These are phyloP conservation scores for Saccharomyces pastorianus DNA, from an alignment of 1,139 yeast genomes.

Conservation along the genomic window DNA sequence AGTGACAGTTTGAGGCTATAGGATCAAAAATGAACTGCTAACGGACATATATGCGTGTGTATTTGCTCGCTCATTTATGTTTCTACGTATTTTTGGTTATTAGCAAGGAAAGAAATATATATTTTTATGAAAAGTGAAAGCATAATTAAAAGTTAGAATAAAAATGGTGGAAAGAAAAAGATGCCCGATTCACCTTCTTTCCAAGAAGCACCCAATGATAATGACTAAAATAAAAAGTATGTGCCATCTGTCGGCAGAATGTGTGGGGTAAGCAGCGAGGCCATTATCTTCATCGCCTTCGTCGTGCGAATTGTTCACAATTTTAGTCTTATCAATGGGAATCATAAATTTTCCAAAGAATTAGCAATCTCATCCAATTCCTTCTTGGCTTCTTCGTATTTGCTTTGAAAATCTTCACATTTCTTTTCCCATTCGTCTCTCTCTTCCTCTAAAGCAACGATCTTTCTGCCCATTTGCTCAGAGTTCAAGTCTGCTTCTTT, in stretches of 20 bases:
- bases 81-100: background rate
- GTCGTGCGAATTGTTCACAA: background rate
- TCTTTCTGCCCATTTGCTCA: conserved; percentile 94
- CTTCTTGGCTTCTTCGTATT: conserved; percentile 72
- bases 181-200: background rate
- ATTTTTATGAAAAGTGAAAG: background rate
- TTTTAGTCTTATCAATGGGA: conserved; percentile 1
- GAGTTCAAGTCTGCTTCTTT: conserved; percentile 95
- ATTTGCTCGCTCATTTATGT: background rate
- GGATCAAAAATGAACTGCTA: background rate
- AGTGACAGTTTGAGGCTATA: background rate
- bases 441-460: conserved; percentile 83
- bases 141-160: background rate
- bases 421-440: conserved; percentile 88
- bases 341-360: conserved; percentile 24
- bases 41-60: conserved; percentile 15
- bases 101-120: background rate
- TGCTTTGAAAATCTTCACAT: conserved; percentile 77
- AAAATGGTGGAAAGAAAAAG: background rate
- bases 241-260: background rate
- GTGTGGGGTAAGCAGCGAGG: background rate
- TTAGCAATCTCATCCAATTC: conserved; percentile 73
- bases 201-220: background rate
- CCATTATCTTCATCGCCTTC: background rate
- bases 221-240: background rate